Conservation (phyloP, 2,329 filamentous ascomycete genomes). For the Sclerotinia trifoliorum region DNA sequence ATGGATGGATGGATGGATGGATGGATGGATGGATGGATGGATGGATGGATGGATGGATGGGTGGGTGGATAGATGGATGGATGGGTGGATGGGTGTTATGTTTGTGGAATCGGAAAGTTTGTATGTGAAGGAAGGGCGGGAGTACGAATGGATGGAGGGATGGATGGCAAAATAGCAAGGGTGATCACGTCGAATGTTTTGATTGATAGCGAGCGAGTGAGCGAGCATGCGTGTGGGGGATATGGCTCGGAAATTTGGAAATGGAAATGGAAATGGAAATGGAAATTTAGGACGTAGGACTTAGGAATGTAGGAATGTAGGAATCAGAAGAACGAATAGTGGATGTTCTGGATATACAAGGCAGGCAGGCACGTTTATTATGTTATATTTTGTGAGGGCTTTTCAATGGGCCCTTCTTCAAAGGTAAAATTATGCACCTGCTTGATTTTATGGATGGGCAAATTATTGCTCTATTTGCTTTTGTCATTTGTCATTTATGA, state of each 20-base stretch:
- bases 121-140: background rate
- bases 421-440: no score
- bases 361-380: background rate
- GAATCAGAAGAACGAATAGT: background rate
- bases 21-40: no score
- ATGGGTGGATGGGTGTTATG: background rate
- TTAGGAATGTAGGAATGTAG: background rate
- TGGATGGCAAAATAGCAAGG: background rate
- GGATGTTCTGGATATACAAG: constrained; percentile 5
- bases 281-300: background rate
- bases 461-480: background rate
- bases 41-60: no score
- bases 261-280: background rate
- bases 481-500: accelerated
- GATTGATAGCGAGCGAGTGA: background rate
- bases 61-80: background rate
- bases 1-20: background rate
- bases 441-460: no score
- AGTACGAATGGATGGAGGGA: background rate
- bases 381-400: no score
- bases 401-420: no score
- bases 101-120: no score
- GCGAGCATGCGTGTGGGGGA: background rate
- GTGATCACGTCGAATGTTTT: background rate
- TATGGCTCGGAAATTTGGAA: background rate